These are phyloP conservation scores for Sporothrix variecibatus DNA, from an alignment of 2,329 filamentous ascomycete species.

Conservation along the genomic window DNA sequence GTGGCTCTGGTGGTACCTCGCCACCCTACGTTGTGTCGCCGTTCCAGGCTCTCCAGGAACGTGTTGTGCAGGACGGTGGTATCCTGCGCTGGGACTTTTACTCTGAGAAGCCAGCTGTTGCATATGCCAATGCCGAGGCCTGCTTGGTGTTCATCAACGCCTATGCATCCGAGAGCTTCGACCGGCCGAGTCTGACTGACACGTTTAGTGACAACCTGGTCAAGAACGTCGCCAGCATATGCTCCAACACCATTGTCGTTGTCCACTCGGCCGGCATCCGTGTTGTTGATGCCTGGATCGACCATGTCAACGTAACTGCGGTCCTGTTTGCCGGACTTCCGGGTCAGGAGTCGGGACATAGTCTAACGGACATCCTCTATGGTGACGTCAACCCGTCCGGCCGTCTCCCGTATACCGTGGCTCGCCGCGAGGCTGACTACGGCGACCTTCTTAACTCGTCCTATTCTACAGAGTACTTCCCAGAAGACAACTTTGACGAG, in stretches of 20 bases:
- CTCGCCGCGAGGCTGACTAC: constrained; percentile 46
- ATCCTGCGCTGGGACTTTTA: constrained; percentile 60
- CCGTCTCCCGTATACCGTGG: constrained; percentile 50
- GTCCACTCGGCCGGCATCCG: constrained; percentile 60
- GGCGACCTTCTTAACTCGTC: constrained; percentile 32
- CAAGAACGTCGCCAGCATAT: constrained; percentile 53
- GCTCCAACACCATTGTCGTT: constrained; percentile 62
- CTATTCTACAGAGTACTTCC: constrained; percentile 37
- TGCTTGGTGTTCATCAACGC: constrained; percentile 68
- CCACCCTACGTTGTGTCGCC: constrained; percentile 53
- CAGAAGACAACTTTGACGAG: constrained; percentile 71
- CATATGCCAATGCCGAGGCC: constrained; percentile 56
- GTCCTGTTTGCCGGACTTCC: constrained; percentile 55
- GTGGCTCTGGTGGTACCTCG: constrained; percentile 53
- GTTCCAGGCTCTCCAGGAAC: constrained; percentile 58
- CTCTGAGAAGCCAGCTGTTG: constrained; percentile 42
- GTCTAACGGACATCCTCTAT: constrained; percentile 48
- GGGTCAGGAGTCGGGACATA: constrained; percentile 53
- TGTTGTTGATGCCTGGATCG: constrained; percentile 52
- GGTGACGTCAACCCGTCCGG: constrained; percentile 48
- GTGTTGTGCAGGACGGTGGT: constrained; percentile 53
- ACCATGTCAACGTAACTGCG: constrained; percentile 54
- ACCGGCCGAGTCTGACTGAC: constrained; percentile 67
- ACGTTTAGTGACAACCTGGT: constrained; percentile 65
- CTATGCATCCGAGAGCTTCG: constrained; percentile 76